Evolutionary conservation across 352 stramenopile species (phyloP).

Genomic region (Phytophthora syringae): DNA sequence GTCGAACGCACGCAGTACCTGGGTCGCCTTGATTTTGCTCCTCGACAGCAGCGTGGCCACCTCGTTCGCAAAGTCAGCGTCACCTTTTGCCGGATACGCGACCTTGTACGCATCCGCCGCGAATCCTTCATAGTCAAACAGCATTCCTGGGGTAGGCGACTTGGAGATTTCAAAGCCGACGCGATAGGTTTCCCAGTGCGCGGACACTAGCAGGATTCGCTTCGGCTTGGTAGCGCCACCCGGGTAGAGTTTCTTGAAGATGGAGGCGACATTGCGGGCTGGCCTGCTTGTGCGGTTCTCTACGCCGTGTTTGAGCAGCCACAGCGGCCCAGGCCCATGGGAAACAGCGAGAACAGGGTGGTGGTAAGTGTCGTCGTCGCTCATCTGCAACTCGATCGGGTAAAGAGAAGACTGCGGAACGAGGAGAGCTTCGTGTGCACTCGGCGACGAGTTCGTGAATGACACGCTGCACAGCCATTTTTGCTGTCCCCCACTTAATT

Average conservation of each 20-base stretch:
- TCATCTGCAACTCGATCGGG: not conserved
- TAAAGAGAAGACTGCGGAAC: not conserved
- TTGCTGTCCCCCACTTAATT: conserved; percentile 18
- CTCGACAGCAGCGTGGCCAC: conserved; percentile 62
- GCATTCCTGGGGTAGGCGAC: conserved; percentile 56
- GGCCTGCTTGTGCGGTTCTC: conserved; percentile 42
- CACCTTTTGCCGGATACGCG: conserved; percentile 74
- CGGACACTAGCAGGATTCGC: conserved; percentile 85
- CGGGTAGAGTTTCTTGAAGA: conserved; percentile 60
- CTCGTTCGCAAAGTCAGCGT: conserved; percentile 65
- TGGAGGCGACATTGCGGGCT: conserved; percentile 46
- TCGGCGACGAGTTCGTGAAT: conserved; percentile 11
- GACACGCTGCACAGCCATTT: not conserved
- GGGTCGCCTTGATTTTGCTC: conserved; percentile 58
- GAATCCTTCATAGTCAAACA: conserved; percentile 93
- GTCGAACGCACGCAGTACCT: conserved; percentile 81
- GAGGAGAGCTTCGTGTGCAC: not conserved
- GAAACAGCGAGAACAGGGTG: conserved; percentile 61
- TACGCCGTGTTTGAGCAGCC: conserved; percentile 59
- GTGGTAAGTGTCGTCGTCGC: conserved; percentile 18
- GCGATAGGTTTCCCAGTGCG: conserved; percentile 81
- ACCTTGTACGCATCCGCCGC: conserved; percentile 81
- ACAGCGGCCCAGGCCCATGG: conserved; percentile 69
- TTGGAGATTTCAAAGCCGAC: conserved; percentile 64
- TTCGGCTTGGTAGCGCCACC: conserved; percentile 43